Base-by-base conservation (phyloP, 2,329 filamentous ascomycete species). In the Aspergillus transmontanensis region DNA sequence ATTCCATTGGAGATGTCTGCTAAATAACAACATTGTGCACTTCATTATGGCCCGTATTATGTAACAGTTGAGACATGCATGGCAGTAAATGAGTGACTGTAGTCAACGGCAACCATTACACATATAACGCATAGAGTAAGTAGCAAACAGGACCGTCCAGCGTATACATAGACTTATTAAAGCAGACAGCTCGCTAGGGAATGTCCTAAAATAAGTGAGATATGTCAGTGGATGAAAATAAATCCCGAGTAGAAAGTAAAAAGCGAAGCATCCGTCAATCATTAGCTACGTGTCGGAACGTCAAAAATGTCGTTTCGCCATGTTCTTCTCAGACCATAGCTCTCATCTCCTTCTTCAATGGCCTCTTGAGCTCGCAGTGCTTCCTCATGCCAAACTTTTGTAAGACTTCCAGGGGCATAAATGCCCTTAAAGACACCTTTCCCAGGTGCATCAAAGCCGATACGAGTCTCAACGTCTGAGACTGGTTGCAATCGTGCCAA, bases 281-380 rank as follows among this genome's bases (percentile, higher is more conserved):
- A 43, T 58, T 45, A 46, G 36, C n/a, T 63, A 23, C 57, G 63
- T 62, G 50, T 19, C 64, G 69, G 66, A 63, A 85, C 73, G 69
- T 88, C 84, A 65, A 97, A 96, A n/a, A 96, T 89, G 53, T 88
- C 88, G 76, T 96, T 97, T 69, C 90, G 86, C 93, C 93, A 97
- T 0, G 90, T 79, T 32, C 63, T 60, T 19, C 69, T 68, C 56
- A 75, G 30, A 11, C 75, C 91, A 19, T 85, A 88, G 54, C 82
- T 82, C 60, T 89, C 86, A 72, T 88, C 89, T 6, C 75, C 75
- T 67, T 94, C 90, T 67, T 94, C 88, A 43, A 96, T 87, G 46
- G 88, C 84, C 76, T 96, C 91, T 23, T 84, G 84, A 0, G 92
- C 93, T 65, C 84, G 82, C 26, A 82, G 79, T 0, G 87, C 93